phyloP scores from a whole-genome alignment of 768 basidiomycete genomes.

The Phlegmacium glaucopus region DNA sequence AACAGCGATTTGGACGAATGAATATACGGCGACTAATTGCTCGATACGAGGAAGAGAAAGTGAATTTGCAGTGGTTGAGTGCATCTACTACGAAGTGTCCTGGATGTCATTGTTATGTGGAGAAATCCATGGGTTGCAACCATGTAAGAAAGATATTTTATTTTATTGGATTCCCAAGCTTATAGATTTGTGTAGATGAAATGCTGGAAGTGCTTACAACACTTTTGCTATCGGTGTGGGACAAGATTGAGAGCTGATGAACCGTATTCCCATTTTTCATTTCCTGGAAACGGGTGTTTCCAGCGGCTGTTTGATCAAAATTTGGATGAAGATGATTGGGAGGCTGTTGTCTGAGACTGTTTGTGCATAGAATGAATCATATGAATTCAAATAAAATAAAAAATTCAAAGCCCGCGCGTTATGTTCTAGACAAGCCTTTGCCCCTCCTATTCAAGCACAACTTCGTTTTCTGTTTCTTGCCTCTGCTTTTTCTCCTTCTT shows the following conservation, averaged over 20 bases:
- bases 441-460: constrained; percentile 28
- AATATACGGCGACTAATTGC: constrained; percentile 60
- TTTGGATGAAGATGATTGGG: constrained; percentile 43
- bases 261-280: constrained; percentile 72
- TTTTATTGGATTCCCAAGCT: constrained; percentile 8
- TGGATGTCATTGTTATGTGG: constrained; percentile 67
- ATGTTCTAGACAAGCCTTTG: constrained; percentile 29
- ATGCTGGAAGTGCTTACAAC: constrained; percentile 66
- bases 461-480: constrained; percentile 25
- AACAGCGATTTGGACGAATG: constrained; percentile 58
- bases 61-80: constrained; percentile 72
- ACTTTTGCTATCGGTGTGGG: constrained; percentile 85
- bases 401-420: constrained; percentile 6
- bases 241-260: constrained; percentile 39
- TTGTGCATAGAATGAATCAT: too few relatives aligned
- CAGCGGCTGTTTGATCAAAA: constrained; percentile 60
- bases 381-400: too few relatives aligned
- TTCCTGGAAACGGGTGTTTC: constrained; percentile 49
- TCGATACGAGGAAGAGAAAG: constrained; percentile 68
- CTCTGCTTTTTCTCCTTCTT: constrained; percentile 27
- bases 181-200: constrained; percentile 54
- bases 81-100: constrained; percentile 69
- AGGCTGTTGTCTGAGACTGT: constrained; percentile 31
- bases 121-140: constrained; percentile 82
- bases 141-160: constrained; percentile 54